These are phyloP conservation scores for Trebouxia sp. DNA, from an alignment of 139 green algal genomes.

Conservation along the genomic window DNA sequence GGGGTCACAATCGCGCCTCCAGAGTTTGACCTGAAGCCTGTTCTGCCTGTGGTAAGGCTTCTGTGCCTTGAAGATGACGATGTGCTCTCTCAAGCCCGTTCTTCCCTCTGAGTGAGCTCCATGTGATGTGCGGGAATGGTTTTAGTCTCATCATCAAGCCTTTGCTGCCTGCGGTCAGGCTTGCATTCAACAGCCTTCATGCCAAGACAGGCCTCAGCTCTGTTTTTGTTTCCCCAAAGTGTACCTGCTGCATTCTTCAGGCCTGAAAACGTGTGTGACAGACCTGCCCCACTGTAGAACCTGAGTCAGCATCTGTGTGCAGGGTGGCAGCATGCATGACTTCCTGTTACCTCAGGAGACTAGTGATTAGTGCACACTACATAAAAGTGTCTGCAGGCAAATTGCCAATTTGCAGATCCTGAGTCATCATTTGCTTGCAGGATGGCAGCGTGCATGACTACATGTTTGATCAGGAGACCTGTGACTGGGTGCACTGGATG, in stretches of 20 bases:
- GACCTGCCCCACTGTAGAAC: too few species aligned
- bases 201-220: too few species aligned
- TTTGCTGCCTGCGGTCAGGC: not conserved
- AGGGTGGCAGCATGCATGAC: not conserved
- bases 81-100: not conserved
- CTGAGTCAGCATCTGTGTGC: too few species aligned
- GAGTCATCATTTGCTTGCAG: slow-evolving; percentile 1
- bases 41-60: slow-evolving; percentile 45
- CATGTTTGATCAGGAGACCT: slow-evolving; percentile 60
- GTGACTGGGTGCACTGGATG: slow-evolving; percentile 63
- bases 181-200: too few species aligned
- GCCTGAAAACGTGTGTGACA: too few species aligned
- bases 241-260: too few species aligned
- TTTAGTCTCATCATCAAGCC: not conserved
- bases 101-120: not conserved
- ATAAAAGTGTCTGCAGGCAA: too few species aligned
- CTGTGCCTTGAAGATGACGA: not conserved
- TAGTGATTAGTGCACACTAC: too few species aligned
- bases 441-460: slow-evolving; percentile 72
- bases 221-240: too few species aligned
- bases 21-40: slow-evolving; percentile 49
- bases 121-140: too few species aligned
- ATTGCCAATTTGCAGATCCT: not conserved
- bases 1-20: slow-evolving; percentile 56
- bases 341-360: too few species aligned